phyloP scores from a whole-genome alignment of 176 grass and related monocot species.

The Carex myosuroides region DNA sequence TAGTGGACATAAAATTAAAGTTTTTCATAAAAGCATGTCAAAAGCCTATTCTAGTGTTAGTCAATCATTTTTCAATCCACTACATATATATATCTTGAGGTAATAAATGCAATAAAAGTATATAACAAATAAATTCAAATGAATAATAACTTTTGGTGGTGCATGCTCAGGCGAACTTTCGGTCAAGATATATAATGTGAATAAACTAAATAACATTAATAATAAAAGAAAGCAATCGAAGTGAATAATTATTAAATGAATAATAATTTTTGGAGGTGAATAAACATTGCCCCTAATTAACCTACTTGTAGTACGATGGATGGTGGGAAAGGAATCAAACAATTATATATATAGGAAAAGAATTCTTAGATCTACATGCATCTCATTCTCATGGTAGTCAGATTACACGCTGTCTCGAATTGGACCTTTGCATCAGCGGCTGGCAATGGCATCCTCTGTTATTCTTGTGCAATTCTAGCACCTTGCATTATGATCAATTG shows the following conservation, averaged over 20 bases:
- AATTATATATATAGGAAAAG: neutral
- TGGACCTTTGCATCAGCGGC: neutral
- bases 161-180: too few relatives aligned
- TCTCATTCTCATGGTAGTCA: neutral
- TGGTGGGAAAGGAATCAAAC: neutral
- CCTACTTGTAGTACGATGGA: neutral
- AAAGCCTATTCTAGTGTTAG: neutral
- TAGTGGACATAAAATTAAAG: neutral
- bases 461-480: neutral
- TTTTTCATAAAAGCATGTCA: neutral
- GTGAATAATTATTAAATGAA: too few relatives aligned
- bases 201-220: too few relatives aligned
- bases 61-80: neutral
- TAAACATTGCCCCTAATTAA: too few relatives aligned
- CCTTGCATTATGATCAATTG: neutral
- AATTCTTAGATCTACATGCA: neutral
- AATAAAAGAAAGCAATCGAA: too few relatives aligned
- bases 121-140: too few relatives aligned
- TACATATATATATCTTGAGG: neutral
- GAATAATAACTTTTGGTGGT: too few relatives aligned
- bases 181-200: too few relatives aligned
- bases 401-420: conserved; percentile 25
- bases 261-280: too few relatives aligned
- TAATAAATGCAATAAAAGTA: too few relatives aligned
- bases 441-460: neutral